phyloP scores from a whole-genome alignment of 2,329 filamentous ascomycete genomes.

The Paecilomyces sp. region DNA sequence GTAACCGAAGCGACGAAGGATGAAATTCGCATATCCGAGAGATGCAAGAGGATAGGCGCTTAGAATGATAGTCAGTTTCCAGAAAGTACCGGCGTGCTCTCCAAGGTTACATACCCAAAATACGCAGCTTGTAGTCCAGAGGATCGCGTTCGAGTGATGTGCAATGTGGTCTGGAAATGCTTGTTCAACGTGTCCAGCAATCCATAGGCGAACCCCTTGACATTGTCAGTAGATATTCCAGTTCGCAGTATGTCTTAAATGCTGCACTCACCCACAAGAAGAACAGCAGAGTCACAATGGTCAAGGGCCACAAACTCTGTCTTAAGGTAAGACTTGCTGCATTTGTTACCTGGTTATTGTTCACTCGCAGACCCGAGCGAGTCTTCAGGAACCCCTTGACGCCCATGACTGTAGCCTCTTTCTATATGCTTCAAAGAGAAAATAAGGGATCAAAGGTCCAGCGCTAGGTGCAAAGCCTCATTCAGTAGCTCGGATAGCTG shows the following conservation, averaged over 20 bases:
- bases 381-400: constrained; percentile 20
- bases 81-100: background rate
- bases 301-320: constrained; percentile 38
- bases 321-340: constrained; percentile 36
- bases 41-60: constrained; percentile 49
- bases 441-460: background rate
- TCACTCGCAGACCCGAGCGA: constrained; percentile 24
- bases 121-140: constrained; percentile 59
- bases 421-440: background rate
- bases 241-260: background rate
- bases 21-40: constrained; percentile 47
- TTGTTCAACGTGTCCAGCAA: constrained; percentile 45
- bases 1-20: constrained; percentile 69
- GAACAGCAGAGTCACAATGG: constrained; percentile 43
- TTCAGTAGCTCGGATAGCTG: background rate
- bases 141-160: constrained; percentile 50
- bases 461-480: background rate
- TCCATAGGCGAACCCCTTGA: constrained; percentile 42
- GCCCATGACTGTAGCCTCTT: constrained; percentile 15
- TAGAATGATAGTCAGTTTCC: background rate
- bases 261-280: constrained; percentile 42
- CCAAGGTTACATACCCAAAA: constrained; percentile 45
- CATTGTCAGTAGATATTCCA: background rate
- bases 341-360: constrained; percentile 30
- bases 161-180: constrained; percentile 52